Base-by-base conservation (phyloP, 768 basidiomycete species). In the Sutorius australiensis region DNA sequence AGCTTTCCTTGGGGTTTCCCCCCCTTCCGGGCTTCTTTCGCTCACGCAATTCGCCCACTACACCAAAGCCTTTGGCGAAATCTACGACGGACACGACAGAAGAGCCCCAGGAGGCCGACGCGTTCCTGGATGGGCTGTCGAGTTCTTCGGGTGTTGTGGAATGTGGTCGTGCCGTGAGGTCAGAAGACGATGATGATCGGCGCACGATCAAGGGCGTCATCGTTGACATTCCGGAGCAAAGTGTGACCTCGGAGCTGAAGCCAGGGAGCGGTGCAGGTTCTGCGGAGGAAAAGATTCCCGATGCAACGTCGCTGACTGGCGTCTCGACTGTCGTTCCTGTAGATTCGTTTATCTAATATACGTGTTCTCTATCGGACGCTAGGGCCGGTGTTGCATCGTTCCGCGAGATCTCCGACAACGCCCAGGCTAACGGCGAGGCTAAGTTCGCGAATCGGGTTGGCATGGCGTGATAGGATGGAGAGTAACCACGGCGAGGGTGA, bases 21-120 rank as follows among this genome's bases (percentile, higher is more conserved):
- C 81, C 85, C 6, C 76, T 88, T 36, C 75, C 85, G 41, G 83
- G 80, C 28, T 81, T 87, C 65, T 73, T 84, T 49, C 80, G 86
- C 34, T 73, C 77, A 19, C 80, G 85, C 45, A 79, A 86, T 64
- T 78, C 83, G 30, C 80, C 83, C 17, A 73, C 64, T 46, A 51
- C 59, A 47, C 63, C 64, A 19, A 65, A 58, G 19, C 48, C 64
- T 28, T 61, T 64, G 36, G 57, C 55, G 34, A 70, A 62, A 58
- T 34, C 33, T 31, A 48, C 45, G 27, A 59, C 57, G 50, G 66
- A 68, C 17, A 31, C 51, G 30, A 56, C 51, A 13, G 67, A 57
- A 46, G 61, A 56, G 41, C 32, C 32, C 10, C 60, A 54, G 19
- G 69, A 65, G 36, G 61, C 62, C 45, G 58, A 58, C 19, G 44